phyloP scores from a whole-genome alignment of 768 basidiomycete genomes.

The Mrakia blollopis region DNA sequence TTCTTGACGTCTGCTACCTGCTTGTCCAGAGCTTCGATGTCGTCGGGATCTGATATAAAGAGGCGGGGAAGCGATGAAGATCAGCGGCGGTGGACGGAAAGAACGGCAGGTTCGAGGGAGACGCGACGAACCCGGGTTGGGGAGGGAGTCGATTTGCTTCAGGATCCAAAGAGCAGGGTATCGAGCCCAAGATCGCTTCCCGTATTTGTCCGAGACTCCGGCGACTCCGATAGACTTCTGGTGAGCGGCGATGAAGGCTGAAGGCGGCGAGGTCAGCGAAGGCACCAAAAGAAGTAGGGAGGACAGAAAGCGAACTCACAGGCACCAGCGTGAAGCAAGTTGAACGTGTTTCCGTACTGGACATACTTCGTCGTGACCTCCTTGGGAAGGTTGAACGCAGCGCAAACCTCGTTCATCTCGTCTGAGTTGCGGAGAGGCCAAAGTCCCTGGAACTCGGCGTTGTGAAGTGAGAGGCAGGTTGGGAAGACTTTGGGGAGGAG shows the following conservation, averaged over 20 bases:
- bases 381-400: slow-evolving; percentile 95
- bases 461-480: slow-evolving; percentile 84
- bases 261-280: no score
- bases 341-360: slow-evolving; percentile 97
- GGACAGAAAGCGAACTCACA: no score
- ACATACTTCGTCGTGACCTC: slow-evolving; percentile 81
- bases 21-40: slow-evolving; percentile 86
- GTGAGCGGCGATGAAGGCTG: slow-evolving; percentile 84
- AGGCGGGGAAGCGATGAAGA: neutral
- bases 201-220: slow-evolving; percentile 96
- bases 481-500: slow-evolving; percentile 86
- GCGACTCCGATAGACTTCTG: slow-evolving; percentile 92
- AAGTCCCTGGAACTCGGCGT: slow-evolving; percentile 94
- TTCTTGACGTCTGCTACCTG: slow-evolving; percentile 65
- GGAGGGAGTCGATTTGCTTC: slow-evolving; percentile 69
- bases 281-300: no score
- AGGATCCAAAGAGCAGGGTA: slow-evolving; percentile 95
- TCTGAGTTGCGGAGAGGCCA: slow-evolving; percentile 51
- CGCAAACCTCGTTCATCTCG: slow-evolving; percentile 90
- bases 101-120: no score
- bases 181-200: slow-evolving; percentile 92
- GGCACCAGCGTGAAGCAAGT: slow-evolving; percentile 85
- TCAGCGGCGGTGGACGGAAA: neutral
- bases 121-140: neutral
- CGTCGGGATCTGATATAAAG: slow-evolving; percentile 84